Evolutionary conservation across 2,329 filamentous ascomycete species (phyloP).

Genomic region (Chalaropsis thielavioides): DNA sequence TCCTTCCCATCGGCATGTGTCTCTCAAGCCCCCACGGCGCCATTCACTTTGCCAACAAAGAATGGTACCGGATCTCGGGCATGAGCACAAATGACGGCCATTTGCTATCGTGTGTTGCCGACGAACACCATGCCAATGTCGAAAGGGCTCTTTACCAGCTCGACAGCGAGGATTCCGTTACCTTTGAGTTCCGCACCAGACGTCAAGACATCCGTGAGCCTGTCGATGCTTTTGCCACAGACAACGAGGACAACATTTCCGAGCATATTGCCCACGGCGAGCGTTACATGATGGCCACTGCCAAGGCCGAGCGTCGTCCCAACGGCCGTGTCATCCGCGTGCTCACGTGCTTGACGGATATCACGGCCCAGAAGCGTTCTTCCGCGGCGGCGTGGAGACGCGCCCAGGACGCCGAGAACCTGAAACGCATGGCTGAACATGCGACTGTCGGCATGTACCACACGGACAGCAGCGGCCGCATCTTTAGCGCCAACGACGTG

Average conservation of each 20-base stretch:
- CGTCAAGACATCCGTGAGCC: not conserved
- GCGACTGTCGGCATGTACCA: conserved; percentile 43
- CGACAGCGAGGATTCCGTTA: conserved; percentile 26
- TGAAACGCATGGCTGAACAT: conserved; percentile 40
- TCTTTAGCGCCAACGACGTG: conserved; percentile 38
- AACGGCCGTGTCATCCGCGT: conserved; percentile 33
- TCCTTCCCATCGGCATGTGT: conserved; percentile 60
- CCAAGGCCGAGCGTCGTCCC: conserved; percentile 32
- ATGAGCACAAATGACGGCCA: conserved; percentile 23
- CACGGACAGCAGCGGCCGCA: conserved; percentile 35
- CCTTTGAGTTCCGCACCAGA: conserved; percentile 35
- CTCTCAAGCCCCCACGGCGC: conserved; percentile 51
- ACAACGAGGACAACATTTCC: conserved; percentile 17
- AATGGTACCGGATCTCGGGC: conserved; percentile 42
- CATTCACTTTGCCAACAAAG: conserved; percentile 57
- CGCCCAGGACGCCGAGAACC: conserved; percentile 38
- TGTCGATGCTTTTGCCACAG: not conserved
- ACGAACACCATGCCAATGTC: conserved; percentile 32
- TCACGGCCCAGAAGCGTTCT: conserved; percentile 33
- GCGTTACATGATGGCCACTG: conserved; percentile 34
- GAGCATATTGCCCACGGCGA: conserved; percentile 10
- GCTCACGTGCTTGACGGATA: conserved; percentile 37
- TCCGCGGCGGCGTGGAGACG: conserved; percentile 35
- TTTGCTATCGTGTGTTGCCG: conserved; percentile 32
- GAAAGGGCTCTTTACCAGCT: conserved; percentile 20